Evolutionary conservation across 2,329 filamentous ascomycete genomes (phyloP).

Genomic region (Seiridium cupressi): DNA sequence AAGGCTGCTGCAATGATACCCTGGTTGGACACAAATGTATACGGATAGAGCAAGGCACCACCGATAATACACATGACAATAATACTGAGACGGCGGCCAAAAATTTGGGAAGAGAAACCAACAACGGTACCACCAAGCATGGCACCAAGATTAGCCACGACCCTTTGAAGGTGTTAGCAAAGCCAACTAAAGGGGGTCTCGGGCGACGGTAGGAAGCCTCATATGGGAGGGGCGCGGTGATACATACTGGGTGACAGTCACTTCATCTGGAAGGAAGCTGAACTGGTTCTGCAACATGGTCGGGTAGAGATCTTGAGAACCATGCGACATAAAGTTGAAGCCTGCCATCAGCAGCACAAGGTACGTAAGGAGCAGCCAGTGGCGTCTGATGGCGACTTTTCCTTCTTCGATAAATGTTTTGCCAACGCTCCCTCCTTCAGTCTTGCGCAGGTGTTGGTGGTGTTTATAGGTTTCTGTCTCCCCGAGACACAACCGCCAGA

Average conservation of each 20-base stretch:
- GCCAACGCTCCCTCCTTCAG: conserved; percentile 55
- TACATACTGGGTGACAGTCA: conserved; percentile 61
- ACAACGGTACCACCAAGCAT: conserved; percentile 66
- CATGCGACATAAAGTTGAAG: conserved; percentile 90
- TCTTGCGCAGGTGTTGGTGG: conserved; percentile 60
- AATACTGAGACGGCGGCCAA: conserved; percentile 68
- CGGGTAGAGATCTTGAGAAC: conserved; percentile 63
- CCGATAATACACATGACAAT: conserved; percentile 63
- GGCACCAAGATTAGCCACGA: conserved; percentile 70
- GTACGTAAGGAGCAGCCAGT: conserved; percentile 80
- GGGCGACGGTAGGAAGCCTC: too few species aligned
- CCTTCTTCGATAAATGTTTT: conserved; percentile 73
- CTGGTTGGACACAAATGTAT: conserved; percentile 65
- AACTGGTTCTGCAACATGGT: conserved; percentile 59
- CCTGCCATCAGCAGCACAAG: conserved; percentile 85
- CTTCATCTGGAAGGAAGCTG: conserved; percentile 47
- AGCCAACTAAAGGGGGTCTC: background rate
- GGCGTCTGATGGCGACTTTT: conserved; percentile 72
- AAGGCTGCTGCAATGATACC: conserved; percentile 77
- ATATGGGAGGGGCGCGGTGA: background rate
- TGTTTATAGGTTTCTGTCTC: conserved; percentile 75
- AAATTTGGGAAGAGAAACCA: conserved; percentile 67
- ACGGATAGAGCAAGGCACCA: conserved; percentile 79
- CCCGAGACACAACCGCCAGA: conserved; percentile 73
- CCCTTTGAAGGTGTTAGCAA: conserved; percentile 23